Percentiles rank a stretch among this genome's conserved stretches.
phyloP scores from a whole-genome alignment of 2,329 filamentous ascomycete genomes.

The Byssoonygena ceratinophila region DNA sequence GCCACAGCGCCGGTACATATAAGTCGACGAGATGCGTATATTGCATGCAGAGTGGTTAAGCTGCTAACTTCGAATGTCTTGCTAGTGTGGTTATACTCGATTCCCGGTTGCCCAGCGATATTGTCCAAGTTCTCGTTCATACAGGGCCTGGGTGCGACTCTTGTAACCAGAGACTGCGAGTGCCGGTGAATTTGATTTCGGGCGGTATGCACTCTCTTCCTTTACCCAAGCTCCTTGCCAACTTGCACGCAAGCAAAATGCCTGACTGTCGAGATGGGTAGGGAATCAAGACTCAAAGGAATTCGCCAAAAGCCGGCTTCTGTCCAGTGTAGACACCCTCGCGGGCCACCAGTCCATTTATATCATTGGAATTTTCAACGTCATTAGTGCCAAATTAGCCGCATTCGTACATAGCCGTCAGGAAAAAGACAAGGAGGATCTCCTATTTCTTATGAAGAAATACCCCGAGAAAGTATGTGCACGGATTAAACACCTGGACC shows the following conservation, averaged over 20 bases:
- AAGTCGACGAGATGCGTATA: neutral
- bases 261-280: neutral
- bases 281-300: neutral
- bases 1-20: neutral
- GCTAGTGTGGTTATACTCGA: conserved; percentile 5
- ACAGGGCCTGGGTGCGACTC: conserved; percentile 5
- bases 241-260: no score
- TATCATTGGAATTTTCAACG: neutral
- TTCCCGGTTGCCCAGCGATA: neutral
- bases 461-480: conserved; percentile 4
- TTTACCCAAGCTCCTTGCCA: no score
- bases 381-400: neutral
- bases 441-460: neutral
- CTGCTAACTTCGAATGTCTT: neutral
- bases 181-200: conserved; percentile 6
- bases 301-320: neutral
- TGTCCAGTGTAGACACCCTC: neutral
- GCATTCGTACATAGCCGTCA: neutral
- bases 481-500: neutral
- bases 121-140: conserved; percentile 6
- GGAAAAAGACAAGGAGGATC: neutral
- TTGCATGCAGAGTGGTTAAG: neutral
- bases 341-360: neutral
- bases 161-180: neutral
- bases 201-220: neutral